These are phyloP conservation scores for Mallotus repandus DNA, from an alignment of 441 rosid species.

Conservation along the genomic window DNA sequence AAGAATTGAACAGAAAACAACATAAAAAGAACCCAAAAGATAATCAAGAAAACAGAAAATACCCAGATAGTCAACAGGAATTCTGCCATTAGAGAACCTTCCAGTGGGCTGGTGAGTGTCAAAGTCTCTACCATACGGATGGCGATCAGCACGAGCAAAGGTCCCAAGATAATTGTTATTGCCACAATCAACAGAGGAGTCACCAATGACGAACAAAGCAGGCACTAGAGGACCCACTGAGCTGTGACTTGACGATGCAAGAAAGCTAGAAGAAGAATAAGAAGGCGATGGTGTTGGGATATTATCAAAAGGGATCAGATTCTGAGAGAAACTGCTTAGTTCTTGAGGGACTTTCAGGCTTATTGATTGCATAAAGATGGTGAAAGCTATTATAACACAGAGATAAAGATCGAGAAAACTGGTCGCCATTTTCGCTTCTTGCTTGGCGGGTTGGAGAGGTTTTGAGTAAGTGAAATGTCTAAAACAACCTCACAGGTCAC, in stretches of 20 bases:
- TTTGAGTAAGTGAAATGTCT: background rate
- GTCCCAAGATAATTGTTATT: constrained; percentile 84
- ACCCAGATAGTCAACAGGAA: constrained; percentile 94
- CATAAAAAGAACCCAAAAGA: background rate
- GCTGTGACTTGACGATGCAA: constrained; percentile 16
- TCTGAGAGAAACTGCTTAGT: constrained; percentile 23
- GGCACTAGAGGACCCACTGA: constrained; percentile 40
- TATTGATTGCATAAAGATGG: constrained; percentile 25
- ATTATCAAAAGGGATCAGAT: constrained; percentile 4
- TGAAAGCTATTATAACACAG: constrained; percentile 18
- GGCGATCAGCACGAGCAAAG: constrained; percentile 86
- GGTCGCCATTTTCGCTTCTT: constrained; percentile 29
- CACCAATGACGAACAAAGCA: constrained; percentile 75
- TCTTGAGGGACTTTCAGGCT: constrained; percentile 35
- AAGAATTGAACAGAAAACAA: background rate
- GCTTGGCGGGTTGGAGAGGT: background rate
- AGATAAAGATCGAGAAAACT: constrained; percentile 35
- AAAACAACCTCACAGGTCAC: constrained; percentile 1
- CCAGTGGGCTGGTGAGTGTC: constrained; percentile 84
- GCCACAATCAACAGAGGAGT: constrained; percentile 86
- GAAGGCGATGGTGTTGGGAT: constrained; percentile 18
- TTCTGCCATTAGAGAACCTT: constrained; percentile 87
- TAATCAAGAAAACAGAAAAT: constrained; percentile 18
- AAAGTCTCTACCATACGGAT: constrained; percentile 92
- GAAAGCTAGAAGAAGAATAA: constrained; percentile 20